These are phyloP conservation scores for Tremella fuciformis DNA, from an alignment of 768 basidiomycete species.

Conservation along the genomic window DNA sequence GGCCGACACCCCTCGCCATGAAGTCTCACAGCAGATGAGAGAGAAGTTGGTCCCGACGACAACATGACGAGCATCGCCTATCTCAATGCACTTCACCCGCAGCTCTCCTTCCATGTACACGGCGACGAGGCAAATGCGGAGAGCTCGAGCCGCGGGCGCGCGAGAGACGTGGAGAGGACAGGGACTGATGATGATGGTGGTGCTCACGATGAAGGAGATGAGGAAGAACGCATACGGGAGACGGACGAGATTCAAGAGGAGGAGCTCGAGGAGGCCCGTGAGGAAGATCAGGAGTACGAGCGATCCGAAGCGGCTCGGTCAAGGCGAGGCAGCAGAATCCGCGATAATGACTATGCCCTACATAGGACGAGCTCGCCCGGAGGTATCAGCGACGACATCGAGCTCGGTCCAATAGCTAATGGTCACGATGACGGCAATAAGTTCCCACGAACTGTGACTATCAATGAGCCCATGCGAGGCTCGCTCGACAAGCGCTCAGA, in stretches of 20 bases:
- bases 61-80: slow-evolving; percentile 4
- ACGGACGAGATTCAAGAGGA: not conserved
- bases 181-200: not conserved
- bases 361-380: not conserved
- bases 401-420: not conserved
- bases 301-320: not conserved
- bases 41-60: no score
- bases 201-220: not conserved
- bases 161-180: not conserved
- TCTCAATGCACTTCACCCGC: slow-evolving; percentile 2
- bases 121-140: not conserved
- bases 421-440: not conserved
- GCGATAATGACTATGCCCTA: not conserved
- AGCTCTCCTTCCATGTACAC: slow-evolving; percentile 1
- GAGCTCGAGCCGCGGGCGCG: not conserved
- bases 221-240: not conserved
- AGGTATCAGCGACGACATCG: not conserved
- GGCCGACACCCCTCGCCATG: no score
- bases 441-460: not conserved
- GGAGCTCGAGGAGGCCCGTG: slow-evolving; percentile 8
- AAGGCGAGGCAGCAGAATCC: not conserved
- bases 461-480: not conserved
- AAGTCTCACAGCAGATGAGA: no score
- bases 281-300: slow-evolving; percentile 8
- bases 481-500: slow-evolving; percentile 7